Conservation (phyloP, 305 asterid genomes). For the Rubia tinctorum region DNA sequence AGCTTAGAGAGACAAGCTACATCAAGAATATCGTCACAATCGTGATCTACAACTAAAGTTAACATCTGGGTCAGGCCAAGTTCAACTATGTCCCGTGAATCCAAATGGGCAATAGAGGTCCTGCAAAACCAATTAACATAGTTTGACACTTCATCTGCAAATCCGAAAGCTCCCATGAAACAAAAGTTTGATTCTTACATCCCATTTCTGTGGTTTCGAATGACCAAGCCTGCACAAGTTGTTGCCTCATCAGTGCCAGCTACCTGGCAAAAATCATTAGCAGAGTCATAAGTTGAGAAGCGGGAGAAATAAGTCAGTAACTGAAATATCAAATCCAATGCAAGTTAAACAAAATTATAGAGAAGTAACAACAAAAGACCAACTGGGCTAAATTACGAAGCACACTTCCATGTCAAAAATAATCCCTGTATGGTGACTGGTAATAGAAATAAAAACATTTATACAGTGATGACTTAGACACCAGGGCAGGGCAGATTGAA, state of each 20-base stretch:
- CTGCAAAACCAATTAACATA: conserved; percentile 36
- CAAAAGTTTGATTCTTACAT: conserved; percentile 47
- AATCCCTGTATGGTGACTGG: background rate
- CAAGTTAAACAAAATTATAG: background rate
- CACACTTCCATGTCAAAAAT: background rate
- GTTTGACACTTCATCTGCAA: conserved; percentile 9
- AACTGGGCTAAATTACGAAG: background rate
- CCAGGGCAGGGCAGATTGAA: background rate
- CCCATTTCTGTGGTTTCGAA: conserved; percentile 69
- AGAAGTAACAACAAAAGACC: background rate
- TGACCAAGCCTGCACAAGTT: conserved; percentile 79
- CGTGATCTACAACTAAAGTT: conserved; percentile 51
- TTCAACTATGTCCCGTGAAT: conserved; percentile 69
- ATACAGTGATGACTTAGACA: background rate
- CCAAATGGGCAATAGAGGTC: conserved; percentile 89
- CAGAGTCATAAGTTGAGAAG: background rate
- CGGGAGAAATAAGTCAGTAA: conserved; percentile 6
- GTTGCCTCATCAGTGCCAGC: conserved; percentile 98
- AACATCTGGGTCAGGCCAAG: conserved; percentile 77
- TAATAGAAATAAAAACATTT: background rate
- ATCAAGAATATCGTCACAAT: conserved; percentile 55
- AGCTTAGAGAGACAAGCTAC: conserved; percentile 36
- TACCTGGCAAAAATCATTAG: conserved; percentile 41
- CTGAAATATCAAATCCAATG: background rate
- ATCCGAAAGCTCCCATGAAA: background rate